These are phyloP conservation scores for Verticillium isaacii DNA, from an alignment of 2,329 filamentous ascomycete genomes.

Conservation along the genomic window DNA sequence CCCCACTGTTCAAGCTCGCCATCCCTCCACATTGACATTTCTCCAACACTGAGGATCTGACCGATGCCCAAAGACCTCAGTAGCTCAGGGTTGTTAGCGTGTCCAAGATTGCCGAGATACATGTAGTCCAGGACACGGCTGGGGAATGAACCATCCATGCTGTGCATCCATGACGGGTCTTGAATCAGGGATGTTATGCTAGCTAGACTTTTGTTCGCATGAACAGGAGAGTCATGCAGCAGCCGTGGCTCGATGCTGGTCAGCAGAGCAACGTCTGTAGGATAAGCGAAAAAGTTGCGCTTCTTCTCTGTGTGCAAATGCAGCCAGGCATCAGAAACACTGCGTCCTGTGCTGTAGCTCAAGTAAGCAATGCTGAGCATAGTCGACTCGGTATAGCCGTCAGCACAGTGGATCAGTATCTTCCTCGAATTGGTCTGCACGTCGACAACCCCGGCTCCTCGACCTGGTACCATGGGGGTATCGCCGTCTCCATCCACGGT, in stretches of 20 bases:
- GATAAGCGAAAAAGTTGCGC: slow-evolving; percentile 95
- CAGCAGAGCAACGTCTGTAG: slow-evolving; percentile 81
- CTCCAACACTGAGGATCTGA: slow-evolving; percentile 87
- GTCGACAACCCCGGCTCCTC: slow-evolving; percentile 5
- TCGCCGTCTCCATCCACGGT: slow-evolving; percentile 45
- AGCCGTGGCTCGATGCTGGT: slow-evolving; percentile 71
- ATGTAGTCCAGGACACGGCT: slow-evolving; percentile 88
- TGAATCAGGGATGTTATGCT: slow-evolving; percentile 49
- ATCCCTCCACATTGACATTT: slow-evolving; percentile 76
- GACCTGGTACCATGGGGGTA: slow-evolving; percentile 41
- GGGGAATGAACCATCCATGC: slow-evolving; percentile 85
- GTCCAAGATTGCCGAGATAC: slow-evolving; percentile 89
- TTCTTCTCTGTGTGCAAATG: slow-evolving; percentile 72
- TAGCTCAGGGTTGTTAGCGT: slow-evolving; percentile 90
- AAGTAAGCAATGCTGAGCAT: slow-evolving; percentile 87
- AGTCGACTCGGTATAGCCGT: slow-evolving; percentile 94
- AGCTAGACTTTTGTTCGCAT: slow-evolving; percentile 41
- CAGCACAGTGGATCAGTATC: slow-evolving; percentile 86
- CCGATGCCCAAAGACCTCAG: slow-evolving; percentile 75
- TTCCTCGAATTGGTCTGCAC: slow-evolving; percentile 44
- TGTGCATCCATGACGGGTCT: slow-evolving; percentile 75
- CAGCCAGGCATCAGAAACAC: slow-evolving; percentile 83
- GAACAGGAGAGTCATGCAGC: slow-evolving; percentile 62
- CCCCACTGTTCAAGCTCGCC: slow-evolving; percentile 70
- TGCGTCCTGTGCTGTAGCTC: slow-evolving; percentile 81